phyloP scores from a whole-genome alignment of 345 rosid genomes.

The Lumnitzera littorea region DNA sequence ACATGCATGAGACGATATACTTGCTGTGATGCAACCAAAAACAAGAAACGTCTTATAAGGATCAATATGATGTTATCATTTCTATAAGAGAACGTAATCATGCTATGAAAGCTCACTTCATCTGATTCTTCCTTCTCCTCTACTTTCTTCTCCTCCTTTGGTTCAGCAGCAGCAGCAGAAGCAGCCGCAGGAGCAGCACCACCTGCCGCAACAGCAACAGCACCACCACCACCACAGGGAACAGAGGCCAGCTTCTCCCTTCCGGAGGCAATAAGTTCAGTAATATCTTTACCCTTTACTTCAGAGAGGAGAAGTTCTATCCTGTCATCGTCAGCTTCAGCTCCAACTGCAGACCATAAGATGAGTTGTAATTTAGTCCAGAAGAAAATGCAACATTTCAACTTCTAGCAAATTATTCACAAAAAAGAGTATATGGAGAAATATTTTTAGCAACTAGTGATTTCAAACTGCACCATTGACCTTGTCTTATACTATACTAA shows the following conservation, averaged over 20 bases:
- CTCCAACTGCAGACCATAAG: conserved; percentile 47
- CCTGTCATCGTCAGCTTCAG: conserved; percentile 49
- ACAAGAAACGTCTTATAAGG: no score
- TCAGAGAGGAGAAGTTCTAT: conserved; percentile 54
- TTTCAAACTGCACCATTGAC: no score
- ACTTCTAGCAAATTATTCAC: neutral
- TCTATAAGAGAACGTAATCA: no score
- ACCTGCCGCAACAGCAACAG: conserved; percentile 31
- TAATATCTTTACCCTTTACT: conserved; percentile 61
- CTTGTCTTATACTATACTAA: no score
- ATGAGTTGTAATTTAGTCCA: neutral
- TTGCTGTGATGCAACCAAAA: no score
- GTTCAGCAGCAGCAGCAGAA: conserved; percentile 49
- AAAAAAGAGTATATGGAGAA: neutral
- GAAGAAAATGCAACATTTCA: neutral
- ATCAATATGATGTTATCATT: no score
- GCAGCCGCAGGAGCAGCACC: conserved; percentile 31
- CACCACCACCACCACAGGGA: conserved; percentile 53
- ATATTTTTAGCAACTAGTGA: no score
- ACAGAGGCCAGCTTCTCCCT: conserved; percentile 80
- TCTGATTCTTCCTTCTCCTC: conserved; percentile 81
- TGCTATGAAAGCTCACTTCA: conserved; percentile 38
- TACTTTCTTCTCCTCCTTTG: conserved; percentile 73
- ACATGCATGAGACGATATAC: no score
- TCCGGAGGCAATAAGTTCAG: conserved; percentile 77